Evolutionary conservation across 1,284 basidiomycete genomes (phyloP), one percentile per base, ranked within the genome.

Genomic region (Trichosporon faecale): DNA sequence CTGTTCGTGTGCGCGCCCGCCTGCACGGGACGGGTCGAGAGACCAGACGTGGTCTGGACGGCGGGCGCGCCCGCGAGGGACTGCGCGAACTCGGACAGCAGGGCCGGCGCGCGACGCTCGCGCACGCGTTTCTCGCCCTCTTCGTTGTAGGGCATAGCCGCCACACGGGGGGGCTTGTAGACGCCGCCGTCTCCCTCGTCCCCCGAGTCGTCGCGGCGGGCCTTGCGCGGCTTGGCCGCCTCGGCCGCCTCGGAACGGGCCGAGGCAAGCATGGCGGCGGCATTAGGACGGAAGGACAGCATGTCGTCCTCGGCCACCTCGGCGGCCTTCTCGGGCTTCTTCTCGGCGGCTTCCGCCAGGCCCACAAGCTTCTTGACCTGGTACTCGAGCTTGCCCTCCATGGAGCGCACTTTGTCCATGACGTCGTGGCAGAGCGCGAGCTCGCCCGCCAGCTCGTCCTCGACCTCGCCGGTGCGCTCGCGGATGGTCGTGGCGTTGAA

Each of bases 341-440:
- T 82, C 7, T 80, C 83, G 37, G 88, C 87, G 67, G 90, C 89
- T 67, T 86, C 83, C 0, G 92, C 91, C 4, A 92, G 84, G 68
- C 89, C 87, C 35, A 95, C 88, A 23, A 97, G 88, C 81, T 98
- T 98, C 77, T 98, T 95, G 77, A 98, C 93, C 82, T 98, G 95
- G 81, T 98, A 97, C 71, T 89, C 90, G 87, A 98, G 91, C 77
- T 92, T 90, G 68, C 86, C 87, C 83, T 99, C 95, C 46, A 99
- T 76, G 0, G 85, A 84, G 31, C 82, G 78, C 29, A 85, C 80
- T 76, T 86, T 86, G 68, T 87, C 86, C 79, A 85, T 82, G n/a
- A 84, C 79, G 67, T 85, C 83, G 64, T 88, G 75, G 78, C 80
- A 71, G 74, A 79, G 66, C 18, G 76, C 70, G 57, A 82, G 70